phyloP scores from a whole-genome alignment of 2,329 filamentous ascomycete genomes.

The Lachnellula hyalina region DNA sequence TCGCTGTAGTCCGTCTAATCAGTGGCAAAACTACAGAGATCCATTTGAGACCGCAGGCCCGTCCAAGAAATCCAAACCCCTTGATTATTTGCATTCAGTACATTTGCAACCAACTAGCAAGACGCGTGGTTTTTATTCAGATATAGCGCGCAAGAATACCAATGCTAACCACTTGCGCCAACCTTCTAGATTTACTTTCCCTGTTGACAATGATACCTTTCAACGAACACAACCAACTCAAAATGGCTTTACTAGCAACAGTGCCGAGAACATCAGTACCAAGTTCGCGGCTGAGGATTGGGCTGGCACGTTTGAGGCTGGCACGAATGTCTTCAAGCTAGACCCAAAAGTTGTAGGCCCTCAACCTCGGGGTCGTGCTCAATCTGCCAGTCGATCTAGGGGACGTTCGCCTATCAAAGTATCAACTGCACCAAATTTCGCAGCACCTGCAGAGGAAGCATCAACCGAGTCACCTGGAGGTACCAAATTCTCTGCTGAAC shows the following conservation, averaged over 20 bases:
- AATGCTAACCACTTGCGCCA: conserved; percentile 27
- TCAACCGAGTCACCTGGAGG: conserved; percentile 26
- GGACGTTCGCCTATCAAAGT: conserved; percentile 29
- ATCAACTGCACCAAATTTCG: conserved; percentile 13
- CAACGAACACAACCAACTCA: conserved; percentile 33
- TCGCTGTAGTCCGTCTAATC: not conserved
- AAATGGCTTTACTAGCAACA: conserved; percentile 43
- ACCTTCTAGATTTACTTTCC: conserved; percentile 46
- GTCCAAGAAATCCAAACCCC: conserved; percentile 15
- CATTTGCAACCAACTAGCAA: conserved; percentile 11
- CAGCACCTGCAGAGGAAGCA: conserved; percentile 12
- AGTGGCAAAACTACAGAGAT: conserved; percentile 11
- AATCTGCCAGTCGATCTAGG: conserved; percentile 25
- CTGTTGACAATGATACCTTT: conserved; percentile 40
- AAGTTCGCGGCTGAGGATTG: conserved; percentile 49
- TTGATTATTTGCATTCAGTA: conserved; percentile 12
- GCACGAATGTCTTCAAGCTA: conserved; percentile 27
- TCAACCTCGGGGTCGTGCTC: conserved; percentile 17
- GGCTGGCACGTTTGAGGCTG: conserved; percentile 31
- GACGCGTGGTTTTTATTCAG: conserved; percentile 9
- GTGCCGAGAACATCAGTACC: conserved; percentile 57
- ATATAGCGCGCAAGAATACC: conserved; percentile 1
- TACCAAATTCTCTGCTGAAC: conserved; percentile 27
- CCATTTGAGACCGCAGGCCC: conserved; percentile 6
- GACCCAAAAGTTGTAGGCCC: conserved; percentile 15